Conservation (phyloP, 345 rosid genomes). For the Brassica juncea region DNA sequence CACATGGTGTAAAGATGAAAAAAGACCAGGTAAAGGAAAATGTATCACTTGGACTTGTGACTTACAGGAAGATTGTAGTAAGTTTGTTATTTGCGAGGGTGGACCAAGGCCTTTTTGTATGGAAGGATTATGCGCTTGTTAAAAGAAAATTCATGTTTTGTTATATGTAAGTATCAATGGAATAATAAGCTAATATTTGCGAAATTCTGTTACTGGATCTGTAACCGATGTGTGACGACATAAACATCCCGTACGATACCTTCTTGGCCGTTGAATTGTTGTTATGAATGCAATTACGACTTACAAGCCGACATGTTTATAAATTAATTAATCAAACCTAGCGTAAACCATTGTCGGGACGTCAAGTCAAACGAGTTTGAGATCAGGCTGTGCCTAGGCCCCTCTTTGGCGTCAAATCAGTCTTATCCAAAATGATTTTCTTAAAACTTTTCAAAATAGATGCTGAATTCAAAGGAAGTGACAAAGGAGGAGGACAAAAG, state of each 20-base stretch:
- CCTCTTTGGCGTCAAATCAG: no score
- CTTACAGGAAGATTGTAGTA: conserved; percentile 8
- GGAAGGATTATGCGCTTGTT: conserved; percentile 30
- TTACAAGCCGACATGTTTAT: neutral
- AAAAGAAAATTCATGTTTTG: neutral
- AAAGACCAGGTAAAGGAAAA: neutral
- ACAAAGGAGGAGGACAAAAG: no score
- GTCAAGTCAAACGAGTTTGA: neutral
- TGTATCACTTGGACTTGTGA: conserved; percentile 15
- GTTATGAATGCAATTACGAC: neutral
- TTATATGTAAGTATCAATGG: neutral
- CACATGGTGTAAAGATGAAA: conserved; percentile 14
- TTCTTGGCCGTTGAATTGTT: neutral
- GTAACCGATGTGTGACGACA: neutral
- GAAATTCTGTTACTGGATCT: neutral
- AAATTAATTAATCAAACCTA: neutral
- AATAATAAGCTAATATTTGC: neutral
- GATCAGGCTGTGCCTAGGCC: neutral
- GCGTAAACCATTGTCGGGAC: neutral
- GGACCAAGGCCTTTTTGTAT: conserved; percentile 27
- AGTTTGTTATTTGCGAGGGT: neutral
- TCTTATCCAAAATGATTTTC: no score
- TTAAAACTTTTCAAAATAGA: no score
- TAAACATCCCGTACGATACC: neutral
- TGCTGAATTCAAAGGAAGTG: no score